Conservation (phyloP, 2,329 filamentous ascomycete genomes). For the Xylaria polymorpha region DNA sequence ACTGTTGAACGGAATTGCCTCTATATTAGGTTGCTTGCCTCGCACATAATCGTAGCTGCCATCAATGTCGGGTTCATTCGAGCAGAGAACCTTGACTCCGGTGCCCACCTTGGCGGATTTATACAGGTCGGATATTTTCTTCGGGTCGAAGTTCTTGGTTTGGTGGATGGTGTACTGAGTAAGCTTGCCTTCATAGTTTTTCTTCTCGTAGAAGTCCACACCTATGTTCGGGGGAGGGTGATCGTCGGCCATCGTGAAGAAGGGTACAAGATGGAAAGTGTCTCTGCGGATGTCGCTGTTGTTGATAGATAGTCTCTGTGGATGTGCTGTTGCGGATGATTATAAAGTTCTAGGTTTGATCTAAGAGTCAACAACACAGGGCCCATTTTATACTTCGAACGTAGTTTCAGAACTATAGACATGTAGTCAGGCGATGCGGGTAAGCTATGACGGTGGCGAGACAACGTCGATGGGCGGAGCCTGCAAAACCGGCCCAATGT, state of each 20-base stretch:
- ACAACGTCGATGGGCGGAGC: background rate
- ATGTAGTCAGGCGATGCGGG: background rate
- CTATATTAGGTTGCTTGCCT: background rate
- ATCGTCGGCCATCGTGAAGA: background rate
- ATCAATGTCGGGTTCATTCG: background rate
- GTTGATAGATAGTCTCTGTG: background rate
- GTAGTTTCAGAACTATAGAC: background rate
- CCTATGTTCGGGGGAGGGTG: background rate
- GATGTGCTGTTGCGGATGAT: background rate
- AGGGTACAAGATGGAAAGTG: background rate
- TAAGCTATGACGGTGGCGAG: background rate
- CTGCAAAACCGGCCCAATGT: background rate
- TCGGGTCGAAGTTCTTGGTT: background rate
- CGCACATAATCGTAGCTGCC: background rate
- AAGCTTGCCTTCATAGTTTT: background rate
- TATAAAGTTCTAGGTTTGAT: background rate
- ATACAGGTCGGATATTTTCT: background rate
- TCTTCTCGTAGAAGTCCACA: slow-evolving; percentile 6
- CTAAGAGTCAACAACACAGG: background rate
- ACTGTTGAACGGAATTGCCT: background rate
- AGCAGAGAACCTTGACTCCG: background rate
- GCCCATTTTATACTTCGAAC: background rate
- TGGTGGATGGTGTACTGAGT: background rate
- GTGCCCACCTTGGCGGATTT: slow-evolving; percentile 4
- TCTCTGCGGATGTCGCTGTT: background rate